A percentile compares a stretch with the other conserved stretches of the same genome.
phyloP scores from a whole-genome alignment of 1,284 basidiomycete genomes.

The Naganishia sp. region DNA sequence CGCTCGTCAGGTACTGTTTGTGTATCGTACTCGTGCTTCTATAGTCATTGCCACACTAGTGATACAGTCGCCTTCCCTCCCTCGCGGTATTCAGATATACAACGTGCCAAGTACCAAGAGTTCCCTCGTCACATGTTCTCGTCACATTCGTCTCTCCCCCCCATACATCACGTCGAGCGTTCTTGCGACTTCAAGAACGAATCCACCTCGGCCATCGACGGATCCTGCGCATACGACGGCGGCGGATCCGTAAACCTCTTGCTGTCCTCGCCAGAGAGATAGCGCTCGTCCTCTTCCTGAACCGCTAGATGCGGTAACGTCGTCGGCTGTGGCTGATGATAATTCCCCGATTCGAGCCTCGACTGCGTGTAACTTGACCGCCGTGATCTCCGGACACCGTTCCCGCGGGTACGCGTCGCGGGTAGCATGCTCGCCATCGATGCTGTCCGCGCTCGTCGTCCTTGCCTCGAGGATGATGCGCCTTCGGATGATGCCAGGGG shows the following conservation, averaged over 20 bases:
- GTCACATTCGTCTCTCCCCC: neutral
- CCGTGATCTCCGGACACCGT: neutral
- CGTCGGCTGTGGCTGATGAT: slow-evolving; percentile 10
- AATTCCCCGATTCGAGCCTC: slow-evolving; percentile 15
- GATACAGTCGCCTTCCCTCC: neutral
- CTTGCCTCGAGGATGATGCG: slow-evolving; percentile 16
- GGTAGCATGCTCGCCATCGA: slow-evolving; percentile 47
- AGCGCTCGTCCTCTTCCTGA: slow-evolving; percentile 14
- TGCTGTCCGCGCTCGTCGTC: slow-evolving; percentile 43
- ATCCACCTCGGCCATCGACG: slow-evolving; percentile 43
- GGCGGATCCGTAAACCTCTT: slow-evolving; percentile 19
- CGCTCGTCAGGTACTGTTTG: neutral
- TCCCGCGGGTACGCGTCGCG: slow-evolving; percentile 33
- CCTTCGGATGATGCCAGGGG: slow-evolving; percentile 28
- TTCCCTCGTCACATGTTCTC: neutral
- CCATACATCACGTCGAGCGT: neutral
- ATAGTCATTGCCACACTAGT: too few species aligned
- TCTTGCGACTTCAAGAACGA: slow-evolving; percentile 38
- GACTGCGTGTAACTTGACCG: slow-evolving; percentile 23
- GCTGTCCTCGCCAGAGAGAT: slow-evolving; percentile 34
- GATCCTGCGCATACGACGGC: slow-evolving; percentile 27
- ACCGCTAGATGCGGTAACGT: slow-evolving; percentile 9
- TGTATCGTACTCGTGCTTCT: neutral
- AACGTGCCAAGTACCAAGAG: neutral
- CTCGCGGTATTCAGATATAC: slow-evolving; percentile 15